Conservation (phyloP, 352 stramenopile genomes). For the Globisporangium polare region DNA sequence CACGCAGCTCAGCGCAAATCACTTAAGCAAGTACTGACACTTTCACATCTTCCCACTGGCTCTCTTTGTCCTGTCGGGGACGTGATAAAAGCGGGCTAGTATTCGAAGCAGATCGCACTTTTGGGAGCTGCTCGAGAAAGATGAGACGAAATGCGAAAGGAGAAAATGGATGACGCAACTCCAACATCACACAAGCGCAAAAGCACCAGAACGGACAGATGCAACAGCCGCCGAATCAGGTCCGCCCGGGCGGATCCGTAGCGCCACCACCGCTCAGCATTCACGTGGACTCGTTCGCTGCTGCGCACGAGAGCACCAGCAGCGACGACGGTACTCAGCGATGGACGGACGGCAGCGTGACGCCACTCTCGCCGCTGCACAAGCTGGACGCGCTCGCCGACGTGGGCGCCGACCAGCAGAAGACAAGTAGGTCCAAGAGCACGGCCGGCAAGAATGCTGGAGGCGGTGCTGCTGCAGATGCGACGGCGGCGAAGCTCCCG, state of each 20-base stretch:
- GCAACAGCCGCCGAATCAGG: background rate
- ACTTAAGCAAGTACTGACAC: background rate
- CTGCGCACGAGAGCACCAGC: background rate
- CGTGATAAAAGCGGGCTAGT: background rate
- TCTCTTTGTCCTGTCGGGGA: background rate
- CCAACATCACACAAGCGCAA: background rate
- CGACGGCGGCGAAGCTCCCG: background rate
- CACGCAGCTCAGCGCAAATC: background rate
- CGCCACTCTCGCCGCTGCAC: background rate
- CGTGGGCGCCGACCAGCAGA: background rate
- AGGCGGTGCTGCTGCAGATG: background rate
- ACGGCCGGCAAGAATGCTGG: background rate
- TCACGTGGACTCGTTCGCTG: background rate
- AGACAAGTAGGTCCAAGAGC: background rate
- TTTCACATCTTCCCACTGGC: background rate
- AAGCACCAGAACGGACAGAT: slow-evolving; percentile 1
- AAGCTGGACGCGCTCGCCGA: background rate
- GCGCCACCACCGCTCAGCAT: background rate
- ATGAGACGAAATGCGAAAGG: background rate
- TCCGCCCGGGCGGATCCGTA: background rate
- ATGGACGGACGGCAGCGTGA: background rate
- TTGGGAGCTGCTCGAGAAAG: background rate
- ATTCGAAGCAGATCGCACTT: slow-evolving; percentile 1
- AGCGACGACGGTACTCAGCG: background rate
- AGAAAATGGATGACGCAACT: slow-evolving; percentile 6